Evolutionary conservation across 2,329 filamentous ascomycete genomes (phyloP).

Genomic region (Talaromyces rugulosus): DNA sequence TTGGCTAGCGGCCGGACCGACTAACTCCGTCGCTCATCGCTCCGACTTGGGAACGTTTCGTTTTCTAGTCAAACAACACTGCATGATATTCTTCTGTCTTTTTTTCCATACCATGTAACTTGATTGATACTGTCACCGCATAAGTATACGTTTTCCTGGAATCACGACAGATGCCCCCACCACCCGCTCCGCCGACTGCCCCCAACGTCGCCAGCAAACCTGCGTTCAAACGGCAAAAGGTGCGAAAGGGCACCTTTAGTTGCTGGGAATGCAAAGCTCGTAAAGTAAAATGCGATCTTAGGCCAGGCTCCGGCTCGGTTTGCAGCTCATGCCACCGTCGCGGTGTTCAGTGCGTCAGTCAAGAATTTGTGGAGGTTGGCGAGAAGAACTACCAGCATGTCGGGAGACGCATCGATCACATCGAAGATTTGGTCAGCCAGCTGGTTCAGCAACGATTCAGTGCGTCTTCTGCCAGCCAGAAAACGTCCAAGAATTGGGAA

Average conservation of each 20-base stretch:
- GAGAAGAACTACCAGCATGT: neutral
- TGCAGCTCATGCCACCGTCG: conserved; percentile 48
- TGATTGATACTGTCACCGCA: neutral
- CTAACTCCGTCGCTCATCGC: too few species aligned
- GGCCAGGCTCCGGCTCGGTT: conserved; percentile 30
- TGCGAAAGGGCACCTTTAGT: conserved; percentile 54
- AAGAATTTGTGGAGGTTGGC: conserved; percentile 12
- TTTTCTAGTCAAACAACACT: neutral
- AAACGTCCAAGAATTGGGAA: neutral
- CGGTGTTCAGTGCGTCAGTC: conserved; percentile 26
- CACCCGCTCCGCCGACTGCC: neutral
- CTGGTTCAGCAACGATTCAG: neutral
- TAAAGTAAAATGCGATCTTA: conserved; percentile 50
- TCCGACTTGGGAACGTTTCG: neutral
- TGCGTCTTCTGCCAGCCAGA: neutral
- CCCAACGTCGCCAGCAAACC: neutral
- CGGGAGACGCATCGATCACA: conserved; percentile 1
- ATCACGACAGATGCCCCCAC: neutral
- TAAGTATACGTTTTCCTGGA: neutral
- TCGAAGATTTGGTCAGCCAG: conserved; percentile 7
- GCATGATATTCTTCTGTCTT: neutral
- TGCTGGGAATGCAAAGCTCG: conserved; percentile 59
- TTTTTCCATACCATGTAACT: neutral
- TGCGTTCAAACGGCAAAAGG: conserved; percentile 36
- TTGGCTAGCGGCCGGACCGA: neutral